phyloP scores from a whole-genome alignment of 2,329 filamentous ascomycete genomes.

The Alternaria arbusti region DNA sequence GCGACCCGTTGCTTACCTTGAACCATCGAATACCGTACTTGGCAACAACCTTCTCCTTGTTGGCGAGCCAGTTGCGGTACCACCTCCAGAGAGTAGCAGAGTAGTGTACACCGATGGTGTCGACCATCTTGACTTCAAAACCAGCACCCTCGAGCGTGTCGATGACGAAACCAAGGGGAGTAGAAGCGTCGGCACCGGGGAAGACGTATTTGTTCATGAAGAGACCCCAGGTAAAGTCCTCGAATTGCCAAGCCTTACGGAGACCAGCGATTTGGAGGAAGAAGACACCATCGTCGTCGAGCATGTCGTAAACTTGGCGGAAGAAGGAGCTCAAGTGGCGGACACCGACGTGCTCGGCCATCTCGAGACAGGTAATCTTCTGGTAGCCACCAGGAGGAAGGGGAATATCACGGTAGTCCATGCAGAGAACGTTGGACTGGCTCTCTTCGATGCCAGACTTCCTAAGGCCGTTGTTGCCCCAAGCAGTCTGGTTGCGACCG shows the following conservation, averaged over 20 bases:
- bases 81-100: constrained; percentile 95
- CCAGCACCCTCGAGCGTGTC: constrained; percentile 84
- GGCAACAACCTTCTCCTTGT: constrained; percentile 87
- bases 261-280: constrained; percentile 96
- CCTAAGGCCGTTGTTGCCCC: constrained; percentile 90
- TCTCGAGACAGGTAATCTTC: constrained; percentile 97
- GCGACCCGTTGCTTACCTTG: constrained; percentile 68
- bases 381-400: constrained; percentile 79
- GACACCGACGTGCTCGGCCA: constrained; percentile 98
- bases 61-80: constrained; percentile 98
- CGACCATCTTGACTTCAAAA: constrained; percentile 88
- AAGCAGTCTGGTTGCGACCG: constrained; percentile 93
- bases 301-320: constrained; percentile 89
- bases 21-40: constrained; percentile 98
- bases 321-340: constrained; percentile 83
- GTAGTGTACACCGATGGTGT: constrained; percentile 96
- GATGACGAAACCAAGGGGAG: constrained; percentile 86
- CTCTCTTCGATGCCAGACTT: constrained; percentile 81
- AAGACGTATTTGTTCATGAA: constrained; percentile 99
- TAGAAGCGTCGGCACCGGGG: constrained; percentile 94
- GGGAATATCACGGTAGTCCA: constrained; percentile 96
- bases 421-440: constrained; percentile 91
- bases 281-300: constrained; percentile 94
- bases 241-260: constrained; percentile 94
- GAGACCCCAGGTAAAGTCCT: constrained; percentile 96